Conservation (phyloP, 208 protist genomes). For the Wallacemonas sp. region DNA sequence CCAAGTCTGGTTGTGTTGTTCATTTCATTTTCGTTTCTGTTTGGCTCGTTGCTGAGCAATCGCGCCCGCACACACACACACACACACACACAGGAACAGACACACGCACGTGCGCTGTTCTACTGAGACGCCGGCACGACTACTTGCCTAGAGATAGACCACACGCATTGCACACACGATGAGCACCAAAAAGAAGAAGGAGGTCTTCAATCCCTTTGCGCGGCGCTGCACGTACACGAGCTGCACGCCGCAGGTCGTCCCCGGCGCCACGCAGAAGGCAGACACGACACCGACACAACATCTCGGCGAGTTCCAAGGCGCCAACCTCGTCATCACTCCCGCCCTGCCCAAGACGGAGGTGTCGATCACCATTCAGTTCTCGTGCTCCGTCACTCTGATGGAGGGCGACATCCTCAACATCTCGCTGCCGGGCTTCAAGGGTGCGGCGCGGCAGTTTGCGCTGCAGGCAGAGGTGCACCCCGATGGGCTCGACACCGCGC, state of each 20-base stretch:
- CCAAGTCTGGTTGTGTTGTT: too few relatives aligned
- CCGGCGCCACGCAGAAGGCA: background rate
- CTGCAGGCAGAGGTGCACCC: slow-evolving; percentile 35
- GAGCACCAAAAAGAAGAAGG: slow-evolving; percentile 38
- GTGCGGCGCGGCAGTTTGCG: slow-evolving; percentile 49
- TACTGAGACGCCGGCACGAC: too few relatives aligned
- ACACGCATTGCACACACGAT: too few relatives aligned
- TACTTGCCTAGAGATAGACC: too few relatives aligned
- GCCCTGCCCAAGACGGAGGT: slow-evolving; percentile 65
- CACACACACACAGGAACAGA: too few relatives aligned
- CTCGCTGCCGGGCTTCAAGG: slow-evolving; percentile 66
- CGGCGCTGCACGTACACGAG: slow-evolving; percentile 34
- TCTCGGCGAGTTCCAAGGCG: slow-evolving; percentile 60
- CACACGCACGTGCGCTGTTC: too few relatives aligned
- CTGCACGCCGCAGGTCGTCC: background rate
- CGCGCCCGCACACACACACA: too few relatives aligned
- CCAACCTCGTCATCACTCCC: slow-evolving; percentile 51
- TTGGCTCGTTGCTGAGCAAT: too few relatives aligned
- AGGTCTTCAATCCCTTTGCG: slow-evolving; percentile 49
- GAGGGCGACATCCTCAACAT: slow-evolving; percentile 67
- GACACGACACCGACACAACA: background rate
- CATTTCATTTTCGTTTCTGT: too few relatives aligned
- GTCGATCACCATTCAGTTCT: slow-evolving; percentile 60
- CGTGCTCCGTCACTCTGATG: slow-evolving; percentile 54
- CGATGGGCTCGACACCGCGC: slow-evolving; percentile 39